phyloP scores from a whole-genome alignment of 768 basidiomycete species.

The Xerocomellus intermedius region DNA sequence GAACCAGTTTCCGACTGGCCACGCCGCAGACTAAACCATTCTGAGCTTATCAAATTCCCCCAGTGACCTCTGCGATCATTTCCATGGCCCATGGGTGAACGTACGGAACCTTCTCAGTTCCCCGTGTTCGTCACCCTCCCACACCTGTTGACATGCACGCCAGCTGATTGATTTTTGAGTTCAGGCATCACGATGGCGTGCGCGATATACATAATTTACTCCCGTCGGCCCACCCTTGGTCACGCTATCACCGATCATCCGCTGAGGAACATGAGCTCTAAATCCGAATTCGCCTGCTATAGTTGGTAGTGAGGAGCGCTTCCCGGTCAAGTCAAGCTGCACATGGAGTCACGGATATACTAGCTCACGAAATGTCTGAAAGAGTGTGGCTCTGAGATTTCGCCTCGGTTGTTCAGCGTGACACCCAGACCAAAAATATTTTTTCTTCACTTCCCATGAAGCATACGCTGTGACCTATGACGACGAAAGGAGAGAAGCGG shows the following conservation, averaged over 20 bases:
- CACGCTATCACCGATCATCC: slow-evolving; percentile 2
- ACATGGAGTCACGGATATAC: not conserved
- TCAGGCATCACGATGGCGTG: not conserved
- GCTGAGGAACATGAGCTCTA: not conserved
- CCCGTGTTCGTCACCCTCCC: slow-evolving; percentile 17
- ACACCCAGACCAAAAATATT: not conserved
- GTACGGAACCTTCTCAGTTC: slow-evolving; percentile 7
- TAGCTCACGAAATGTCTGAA: not conserved
- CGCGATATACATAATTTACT: not conserved
- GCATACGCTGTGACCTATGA: not conserved
- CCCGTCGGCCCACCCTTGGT: not conserved
- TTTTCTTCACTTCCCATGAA: too few relatives aligned
- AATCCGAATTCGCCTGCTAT: not conserved
- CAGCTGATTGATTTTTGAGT: not conserved
- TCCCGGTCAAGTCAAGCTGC: not conserved
- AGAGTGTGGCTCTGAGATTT: not conserved
- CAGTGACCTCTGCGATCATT: not conserved
- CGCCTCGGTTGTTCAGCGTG: not conserved
- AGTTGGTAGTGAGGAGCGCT: not conserved
- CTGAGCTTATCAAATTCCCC: slow-evolving; percentile 11
- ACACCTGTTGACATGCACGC: slow-evolving; percentile 10
- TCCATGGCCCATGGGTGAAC: not conserved
- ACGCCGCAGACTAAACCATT: slow-evolving; percentile 19
- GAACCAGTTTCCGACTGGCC: slow-evolving; percentile 1
- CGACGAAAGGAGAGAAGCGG: not conserved